Evolutionary conservation across 2,329 filamentous ascomycete species (phyloP), one percentile per base, ranked within the genome.

Genomic region (Ilyonectria robusta): DNA sequence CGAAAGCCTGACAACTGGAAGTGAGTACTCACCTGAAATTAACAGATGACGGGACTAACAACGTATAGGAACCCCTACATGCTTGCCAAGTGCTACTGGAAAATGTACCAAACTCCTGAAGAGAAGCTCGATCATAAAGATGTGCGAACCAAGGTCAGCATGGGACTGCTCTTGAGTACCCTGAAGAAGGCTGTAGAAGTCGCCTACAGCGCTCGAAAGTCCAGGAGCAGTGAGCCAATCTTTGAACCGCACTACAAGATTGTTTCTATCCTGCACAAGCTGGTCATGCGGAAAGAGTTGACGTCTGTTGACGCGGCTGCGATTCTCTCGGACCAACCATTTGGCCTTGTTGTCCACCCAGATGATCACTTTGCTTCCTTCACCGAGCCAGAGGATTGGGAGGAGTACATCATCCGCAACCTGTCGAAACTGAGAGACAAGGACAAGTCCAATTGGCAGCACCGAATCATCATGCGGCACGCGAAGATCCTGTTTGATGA

Each of bases 371-470:
- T 77, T 63, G 78, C 77, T 6, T 75, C 76, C 15, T 82, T 82
- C 55, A 73, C 76, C 1, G 78, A 81, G 57, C 78, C 80, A 1
- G 93, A 93, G 72, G 88, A 89, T 81, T 86, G 88, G 88, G 85
- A 89, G 53, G 81, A 83, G 37, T 88, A 86, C 56, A 80, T 89
- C 6, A 85, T 89, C 44, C 82, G 83, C 54, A 87, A 82, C 51
- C 75, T 90, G 46, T 81, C 81, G 8, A 84, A 84, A 59, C 77
- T 90, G 10, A 85, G 86, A 13, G 88, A 90, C 55, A 94, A 94
- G 67, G 95, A 98, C 81, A 97, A 97, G 83, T 93, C 93, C 1
- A 95, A 96, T 75, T 98, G 95, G 95, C 95, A 98, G 77, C 95
- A 98, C 78, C 92, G 95, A 21, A 94, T 98, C 82, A 93, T 94